phyloP scores from a whole-genome alignment of 305 asterid species.

The Striga hermonthica region DNA sequence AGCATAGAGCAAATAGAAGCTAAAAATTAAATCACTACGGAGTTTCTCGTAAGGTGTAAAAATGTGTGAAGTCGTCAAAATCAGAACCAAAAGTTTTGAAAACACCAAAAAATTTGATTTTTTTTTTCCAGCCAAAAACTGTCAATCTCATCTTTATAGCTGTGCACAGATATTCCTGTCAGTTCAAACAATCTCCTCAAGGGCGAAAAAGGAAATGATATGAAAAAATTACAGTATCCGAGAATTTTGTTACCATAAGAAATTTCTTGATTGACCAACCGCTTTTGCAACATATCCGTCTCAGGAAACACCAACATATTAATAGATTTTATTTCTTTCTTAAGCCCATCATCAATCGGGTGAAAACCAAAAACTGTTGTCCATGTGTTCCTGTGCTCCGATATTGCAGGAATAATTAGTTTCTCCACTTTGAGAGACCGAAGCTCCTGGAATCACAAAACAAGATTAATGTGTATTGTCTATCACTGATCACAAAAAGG shows the following conservation, averaged over 20 bases:
- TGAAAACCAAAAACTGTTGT: constrained; percentile 72
- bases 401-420: constrained; percentile 85
- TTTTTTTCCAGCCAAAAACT: too few relatives aligned
- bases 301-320: constrained; percentile 93
- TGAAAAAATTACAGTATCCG: not conserved
- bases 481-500: constrained; percentile 5
- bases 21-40: too few relatives aligned
- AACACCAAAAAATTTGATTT: not conserved
- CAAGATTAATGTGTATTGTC: constrained; percentile 22
- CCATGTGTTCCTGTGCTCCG: constrained; percentile 92
- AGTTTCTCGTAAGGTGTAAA: too few relatives aligned
- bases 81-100: not conserved
- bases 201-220: not conserved
- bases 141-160: not conserved
- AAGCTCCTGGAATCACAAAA: constrained; percentile 57
- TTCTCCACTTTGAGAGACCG: constrained; percentile 62
- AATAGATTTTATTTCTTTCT: constrained; percentile 61
- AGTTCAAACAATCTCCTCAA: constrained; percentile 2
- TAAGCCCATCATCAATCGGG: constrained; percentile 51
- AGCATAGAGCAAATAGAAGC: too few relatives aligned
- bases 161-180: not conserved
- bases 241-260: constrained; percentile 43
- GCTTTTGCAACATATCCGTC: constrained; percentile 85
- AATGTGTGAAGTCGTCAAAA: not conserved
- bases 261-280: constrained; percentile 42